A percentile compares a stretch with the other conserved stretches of the same genome.
Conservation (phyloP, 306 rosid species). For the Purshia tridentata region DNA sequence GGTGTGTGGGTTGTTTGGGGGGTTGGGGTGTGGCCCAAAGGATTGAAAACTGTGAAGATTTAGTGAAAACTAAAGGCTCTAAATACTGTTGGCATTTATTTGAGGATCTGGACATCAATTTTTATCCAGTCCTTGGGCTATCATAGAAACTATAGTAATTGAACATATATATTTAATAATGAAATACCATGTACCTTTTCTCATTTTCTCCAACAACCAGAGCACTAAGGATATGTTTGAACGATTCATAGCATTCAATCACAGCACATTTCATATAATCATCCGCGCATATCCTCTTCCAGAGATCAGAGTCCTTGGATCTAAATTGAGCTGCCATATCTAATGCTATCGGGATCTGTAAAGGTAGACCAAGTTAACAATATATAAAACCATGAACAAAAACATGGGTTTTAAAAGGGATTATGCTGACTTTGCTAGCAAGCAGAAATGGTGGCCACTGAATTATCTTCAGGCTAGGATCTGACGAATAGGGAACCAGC, state of each 20-base stretch:
- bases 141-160: neutral
- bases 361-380: conserved; percentile 35
- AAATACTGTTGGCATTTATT: neutral
- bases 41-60: neutral
- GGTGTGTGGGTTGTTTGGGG: no score
- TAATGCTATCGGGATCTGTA: conserved; percentile 87
- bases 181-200: conserved; percentile 52
- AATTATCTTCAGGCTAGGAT: conserved; percentile 78
- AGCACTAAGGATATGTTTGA: conserved; percentile 57
- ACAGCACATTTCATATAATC: conserved; percentile 96
- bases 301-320: conserved; percentile 82
- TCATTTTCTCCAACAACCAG: conserved; percentile 90
- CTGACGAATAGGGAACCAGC: conserved; percentile 92
- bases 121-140: neutral
- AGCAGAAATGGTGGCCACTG: conserved; percentile 99
- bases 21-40: neutral
- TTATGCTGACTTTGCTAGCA: conserved; percentile 82
- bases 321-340: conserved; percentile 95
- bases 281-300: conserved; percentile 88
- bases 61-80: neutral
- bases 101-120: neutral
- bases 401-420: conserved; percentile 19
- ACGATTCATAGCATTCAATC: conserved; percentile 84
- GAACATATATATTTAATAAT: neutral
- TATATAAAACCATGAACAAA: conserved; percentile 30